Evolutionary conservation across 257 asterid genomes (phyloP), one percentile per base, ranked within the genome.

Genomic region (Leptodermis oblonga): DNA sequence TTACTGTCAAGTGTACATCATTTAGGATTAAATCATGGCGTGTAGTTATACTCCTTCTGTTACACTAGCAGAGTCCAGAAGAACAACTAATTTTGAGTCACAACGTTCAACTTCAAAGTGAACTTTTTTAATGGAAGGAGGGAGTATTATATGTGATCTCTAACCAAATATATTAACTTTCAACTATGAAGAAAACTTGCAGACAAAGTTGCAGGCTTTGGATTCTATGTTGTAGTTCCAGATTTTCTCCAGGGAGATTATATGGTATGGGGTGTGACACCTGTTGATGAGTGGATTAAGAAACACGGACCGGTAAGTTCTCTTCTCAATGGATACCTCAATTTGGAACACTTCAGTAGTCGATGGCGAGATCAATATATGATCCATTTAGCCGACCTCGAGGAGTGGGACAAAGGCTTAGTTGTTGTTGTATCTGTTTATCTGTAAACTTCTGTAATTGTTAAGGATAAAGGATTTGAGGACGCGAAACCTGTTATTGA

Each of bases 241-340:
- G 96, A 88, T 77, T 85, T 87, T 63, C 72, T 83, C 58, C 41
- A 41, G 8, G 92, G 92, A 26, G 92, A 89, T 81, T 89, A 87
- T 0, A 73, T 5, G 67, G 70, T 22, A 13, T 62, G 82, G 9
- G 91, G 71, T 13, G 69, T 58, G 58, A 70, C 46, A 30, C 67
- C 84, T n/a, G 0, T 85, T 7, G 25, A 68, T 5, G 76, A 25
- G 30, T 89, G 96, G 96, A 7, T 87, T 60, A 79, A 81, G 72
- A 65, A 62, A 25, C 96, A 89, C 39, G 90, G 84, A 62, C 82
- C 92, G 10, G 96, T 89, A 41, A 82, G 91, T 71, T 69, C 36
- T 33, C 56, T 30, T 33, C 48, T 61, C 20, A 5, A 6, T 15
- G 37, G 14, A 43, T 37, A 33, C 42, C 65, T 12, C 34, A 33